These are phyloP conservation scores for Daldinia grandis DNA, from an alignment of 495 filamentous ascomycete species.

Conservation along the genomic window DNA sequence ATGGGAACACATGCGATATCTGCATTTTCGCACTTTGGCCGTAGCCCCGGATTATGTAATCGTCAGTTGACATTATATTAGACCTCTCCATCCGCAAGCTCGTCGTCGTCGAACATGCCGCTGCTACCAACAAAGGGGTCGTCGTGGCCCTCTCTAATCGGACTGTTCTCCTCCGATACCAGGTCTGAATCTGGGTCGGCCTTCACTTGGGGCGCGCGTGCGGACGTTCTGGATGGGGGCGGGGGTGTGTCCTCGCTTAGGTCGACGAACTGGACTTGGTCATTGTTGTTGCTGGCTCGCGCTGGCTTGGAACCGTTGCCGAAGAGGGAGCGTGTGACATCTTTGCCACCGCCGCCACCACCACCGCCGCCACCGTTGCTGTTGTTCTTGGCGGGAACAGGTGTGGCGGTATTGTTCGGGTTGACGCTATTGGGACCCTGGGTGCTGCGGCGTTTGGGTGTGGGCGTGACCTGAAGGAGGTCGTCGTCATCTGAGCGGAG, in stretches of 20 bases:
- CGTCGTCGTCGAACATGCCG: constrained; percentile 2
- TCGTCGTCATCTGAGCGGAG: constrained; percentile 45
- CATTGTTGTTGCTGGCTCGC: not conserved
- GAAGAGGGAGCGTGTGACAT: constrained; percentile 27
- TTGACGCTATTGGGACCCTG: constrained; percentile 13
- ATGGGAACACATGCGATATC: not conserved
- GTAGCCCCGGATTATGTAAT: not conserved
- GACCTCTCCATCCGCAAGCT: constrained; percentile 30
- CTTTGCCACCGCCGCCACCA: not conserved
- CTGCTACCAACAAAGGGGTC: not conserved
- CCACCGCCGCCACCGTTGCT: not conserved
- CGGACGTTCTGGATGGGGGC: not conserved
- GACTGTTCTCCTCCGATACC: not conserved
- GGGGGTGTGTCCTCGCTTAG: not conserved
- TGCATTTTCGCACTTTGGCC: not conserved
- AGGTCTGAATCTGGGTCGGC: constrained; percentile 3
- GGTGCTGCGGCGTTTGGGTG: constrained; percentile 26
- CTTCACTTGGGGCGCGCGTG: constrained; percentile 16
- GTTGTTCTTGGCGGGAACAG: not conserved
- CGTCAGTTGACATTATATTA: constrained; percentile 11
- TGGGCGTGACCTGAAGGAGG: constrained; percentile 28
- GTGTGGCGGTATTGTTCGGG: not conserved
- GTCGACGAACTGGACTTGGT: not conserved
- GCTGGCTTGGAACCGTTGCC: constrained; percentile 5
- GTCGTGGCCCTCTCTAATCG: not conserved